phyloP scores from a whole-genome alignment of 2,329 filamentous ascomycete species.

The Trichoderma breve region DNA sequence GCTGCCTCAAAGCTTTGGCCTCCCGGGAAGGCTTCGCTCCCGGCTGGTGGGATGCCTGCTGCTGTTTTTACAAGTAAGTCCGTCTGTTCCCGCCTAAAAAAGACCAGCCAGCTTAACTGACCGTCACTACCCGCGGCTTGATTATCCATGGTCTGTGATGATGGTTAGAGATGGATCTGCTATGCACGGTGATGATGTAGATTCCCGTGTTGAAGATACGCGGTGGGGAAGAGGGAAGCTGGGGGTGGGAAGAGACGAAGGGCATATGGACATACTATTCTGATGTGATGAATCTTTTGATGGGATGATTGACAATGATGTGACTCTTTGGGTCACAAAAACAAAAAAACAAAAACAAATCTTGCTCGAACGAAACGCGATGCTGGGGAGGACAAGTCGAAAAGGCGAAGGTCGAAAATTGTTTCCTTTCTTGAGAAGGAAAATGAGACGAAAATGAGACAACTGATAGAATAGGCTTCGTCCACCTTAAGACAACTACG shows the following conservation, averaged over 20 bases:
- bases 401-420: background rate
- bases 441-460: background rate
- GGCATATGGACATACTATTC: background rate
- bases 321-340: background rate
- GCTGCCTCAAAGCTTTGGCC: background rate
- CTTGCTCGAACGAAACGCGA: background rate
- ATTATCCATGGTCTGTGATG: background rate
- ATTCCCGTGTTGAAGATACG: constrained; percentile 9
- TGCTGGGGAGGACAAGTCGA: background rate
- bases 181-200: constrained; percentile 5
- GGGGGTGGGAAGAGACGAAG: background rate
- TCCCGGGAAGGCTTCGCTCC: background rate
- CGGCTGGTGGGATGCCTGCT: background rate
- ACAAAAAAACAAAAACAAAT: background rate
- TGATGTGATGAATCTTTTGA: background rate
- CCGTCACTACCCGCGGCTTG: background rate
- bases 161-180: background rate
- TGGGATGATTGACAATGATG: background rate
- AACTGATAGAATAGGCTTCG: background rate
- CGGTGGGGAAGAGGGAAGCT: background rate
- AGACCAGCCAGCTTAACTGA: constrained; percentile 4
- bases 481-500: background rate
- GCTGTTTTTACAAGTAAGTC: background rate
- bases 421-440: background rate
- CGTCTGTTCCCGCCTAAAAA: background rate